Evolutionary conservation across 2,329 filamentous ascomycete genomes (phyloP), one percentile per base, ranked within the genome.

Genomic region (Lecanicillium sp.): DNA sequence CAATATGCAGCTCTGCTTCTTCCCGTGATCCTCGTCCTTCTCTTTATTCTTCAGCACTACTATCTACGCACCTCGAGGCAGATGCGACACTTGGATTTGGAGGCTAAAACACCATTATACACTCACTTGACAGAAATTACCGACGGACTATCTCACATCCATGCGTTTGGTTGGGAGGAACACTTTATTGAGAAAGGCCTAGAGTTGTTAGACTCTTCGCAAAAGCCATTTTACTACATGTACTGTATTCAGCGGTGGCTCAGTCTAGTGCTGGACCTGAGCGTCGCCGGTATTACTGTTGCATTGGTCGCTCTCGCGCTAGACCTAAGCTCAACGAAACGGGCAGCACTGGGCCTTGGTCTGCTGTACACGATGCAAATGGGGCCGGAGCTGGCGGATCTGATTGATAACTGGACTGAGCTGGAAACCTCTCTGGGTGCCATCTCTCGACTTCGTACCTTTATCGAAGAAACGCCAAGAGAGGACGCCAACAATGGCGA

Each of bases 201-300:
- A 18, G 37, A 30, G 19, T 44, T 45, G 29, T 56, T 76, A 5
- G 69, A 49, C 35, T 37, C 35, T 1, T 57, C 54, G 1, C 56
- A 59, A 22, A 42, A 49, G 15, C 54, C 54, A 1, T 54, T 48
- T 13, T 59, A 74, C 42, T 53, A 72, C 5, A 56, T 72, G 6
- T 66, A 59, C 39, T 62, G 63, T 18, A 64, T 73, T 12, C 71
- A 74, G 43, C 56, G 65, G 19, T 74, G 70, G 69, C 54, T 74
- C 1, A 64, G 57, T 0, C 47, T 74, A 1, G 65, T 69, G 1
- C 47, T 75, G 7, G 68, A 73, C 38, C 48, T 74, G 2, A 32
- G 51, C 3, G 64, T 71, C 1, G 63, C 68, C 1, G 61, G 49
- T 2, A 56, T 75, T 22, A 68, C 69, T 0, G 58, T 65, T 0